Evolutionary conservation across 805 yeast species (phyloP).

Genomic region (Ascoidea rubescens): DNA sequence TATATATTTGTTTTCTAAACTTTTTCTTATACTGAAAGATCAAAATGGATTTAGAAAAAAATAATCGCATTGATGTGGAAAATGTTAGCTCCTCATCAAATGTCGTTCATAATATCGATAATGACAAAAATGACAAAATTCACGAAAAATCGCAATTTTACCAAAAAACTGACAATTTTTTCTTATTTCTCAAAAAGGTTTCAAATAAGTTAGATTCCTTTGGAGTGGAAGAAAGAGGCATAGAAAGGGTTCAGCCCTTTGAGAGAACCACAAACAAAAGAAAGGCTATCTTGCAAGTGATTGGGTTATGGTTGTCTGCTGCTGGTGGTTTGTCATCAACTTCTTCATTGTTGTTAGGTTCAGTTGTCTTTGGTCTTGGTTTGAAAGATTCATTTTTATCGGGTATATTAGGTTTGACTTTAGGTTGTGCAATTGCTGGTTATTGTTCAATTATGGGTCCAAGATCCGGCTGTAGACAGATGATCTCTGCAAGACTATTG

Average conservation of each 20-base stretch:
- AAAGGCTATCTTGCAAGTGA: conserved; percentile 29
- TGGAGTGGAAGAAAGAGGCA: conserved; percentile 70
- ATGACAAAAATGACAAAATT: no score
- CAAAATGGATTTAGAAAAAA: no score
- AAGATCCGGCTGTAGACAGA: conserved; percentile 77
- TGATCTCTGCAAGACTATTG: conserved; percentile 67
- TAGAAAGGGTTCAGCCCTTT: conserved; percentile 57
- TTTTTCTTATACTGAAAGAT: no score
- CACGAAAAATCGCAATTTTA: no score
- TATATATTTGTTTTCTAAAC: no score
- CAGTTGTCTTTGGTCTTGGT: conserved; percentile 55
- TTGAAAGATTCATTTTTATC: conserved; percentile 47
- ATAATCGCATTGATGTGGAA: no score
- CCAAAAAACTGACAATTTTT: no score
- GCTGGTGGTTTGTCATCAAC: conserved; percentile 83
- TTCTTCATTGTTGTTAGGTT: conserved; percentile 72
- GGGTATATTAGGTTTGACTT: conserved; percentile 47
- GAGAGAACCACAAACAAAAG: conserved; percentile 34
- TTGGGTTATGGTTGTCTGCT: conserved; percentile 75
- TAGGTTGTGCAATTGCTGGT: conserved; percentile 71
- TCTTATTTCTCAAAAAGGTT: conserved; percentile 7
- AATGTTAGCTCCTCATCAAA: no score
- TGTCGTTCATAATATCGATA: no score
- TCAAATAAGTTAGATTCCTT: conserved; percentile 35
- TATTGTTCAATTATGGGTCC: conserved; percentile 85